phyloP scores from a whole-genome alignment of 2,329 filamentous ascomycete species.

The Xylariaceae sp. region DNA sequence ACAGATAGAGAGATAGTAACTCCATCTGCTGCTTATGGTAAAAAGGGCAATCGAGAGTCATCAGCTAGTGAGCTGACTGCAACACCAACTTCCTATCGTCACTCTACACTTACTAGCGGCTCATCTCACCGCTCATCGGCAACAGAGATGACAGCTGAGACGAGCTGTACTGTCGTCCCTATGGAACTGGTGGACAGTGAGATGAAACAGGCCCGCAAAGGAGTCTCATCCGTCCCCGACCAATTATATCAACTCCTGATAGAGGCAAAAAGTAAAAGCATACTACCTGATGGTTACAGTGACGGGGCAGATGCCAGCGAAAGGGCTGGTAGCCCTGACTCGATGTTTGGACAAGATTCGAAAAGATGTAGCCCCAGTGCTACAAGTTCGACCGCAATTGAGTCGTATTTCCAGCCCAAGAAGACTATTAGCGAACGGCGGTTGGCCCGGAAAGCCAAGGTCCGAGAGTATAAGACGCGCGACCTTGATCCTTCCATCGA shows the following conservation, averaged over 20 bases:
- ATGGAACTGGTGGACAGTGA: neutral
- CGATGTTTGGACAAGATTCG: neutral
- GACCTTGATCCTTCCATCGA: constrained; percentile 21
- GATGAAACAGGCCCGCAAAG: neutral
- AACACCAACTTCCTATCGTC: constrained; percentile 15
- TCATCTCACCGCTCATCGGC: constrained; percentile 17
- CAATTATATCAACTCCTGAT: neutral
- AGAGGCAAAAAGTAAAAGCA: neutral
- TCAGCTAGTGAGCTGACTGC: constrained; percentile 15
- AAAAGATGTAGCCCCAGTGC: neutral
- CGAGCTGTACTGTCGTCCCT: constrained; percentile 6
- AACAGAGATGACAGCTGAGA: constrained; percentile 15
- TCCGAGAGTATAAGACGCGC: constrained; percentile 23
- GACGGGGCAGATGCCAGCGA: neutral
- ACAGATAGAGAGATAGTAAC: constrained; percentile 4
- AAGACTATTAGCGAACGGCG: constrained; percentile 22
- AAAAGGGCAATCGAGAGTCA: constrained; percentile 15
- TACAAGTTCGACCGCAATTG: neutral
- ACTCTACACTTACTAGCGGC: constrained; percentile 15
- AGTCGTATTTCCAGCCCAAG: constrained; percentile 5
- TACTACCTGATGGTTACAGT: neutral
- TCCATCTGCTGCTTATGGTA: constrained; percentile 4
- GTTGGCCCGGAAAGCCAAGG: constrained; percentile 23
- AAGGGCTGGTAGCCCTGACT: neutral
- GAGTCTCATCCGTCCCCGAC: neutral